A percentile compares a stretch with the other conserved stretches of the same genome.
These are phyloP conservation scores for Alnus rubra DNA, from an alignment of 306 rosid genomes.

Conservation along the genomic window DNA sequence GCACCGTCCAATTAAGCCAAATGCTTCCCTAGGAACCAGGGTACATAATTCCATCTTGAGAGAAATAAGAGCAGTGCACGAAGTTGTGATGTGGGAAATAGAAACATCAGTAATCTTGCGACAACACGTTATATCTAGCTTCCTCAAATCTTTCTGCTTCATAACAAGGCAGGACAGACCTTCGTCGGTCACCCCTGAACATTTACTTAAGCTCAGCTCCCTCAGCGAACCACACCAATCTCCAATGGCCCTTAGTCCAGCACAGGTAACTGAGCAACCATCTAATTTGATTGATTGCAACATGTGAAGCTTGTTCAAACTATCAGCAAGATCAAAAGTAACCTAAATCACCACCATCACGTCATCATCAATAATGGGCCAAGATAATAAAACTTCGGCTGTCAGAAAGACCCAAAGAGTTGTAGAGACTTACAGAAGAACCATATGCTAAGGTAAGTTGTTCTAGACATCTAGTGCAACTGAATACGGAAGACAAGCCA, in stretches of 20 bases:
- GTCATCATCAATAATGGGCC: conserved; percentile 16
- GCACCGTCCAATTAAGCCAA: conserved; percentile 71
- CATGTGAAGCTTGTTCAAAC: conserved; percentile 61
- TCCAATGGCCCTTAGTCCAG: conserved; percentile 82
- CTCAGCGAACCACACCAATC: conserved; percentile 59
- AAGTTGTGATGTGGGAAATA: conserved; percentile 61
- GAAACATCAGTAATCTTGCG: conserved; percentile 73
- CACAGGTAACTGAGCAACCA: conserved; percentile 60
- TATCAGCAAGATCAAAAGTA: conserved; percentile 63
- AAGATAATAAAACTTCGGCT: conserved; percentile 13
- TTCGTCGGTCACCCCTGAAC: conserved; percentile 78
- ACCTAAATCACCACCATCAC: conserved; percentile 55
- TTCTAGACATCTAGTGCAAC: conserved; percentile 48
- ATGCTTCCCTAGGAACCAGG: conserved; percentile 71
- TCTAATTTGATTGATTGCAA: conserved; percentile 81
- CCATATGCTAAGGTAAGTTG: conserved; percentile 71
- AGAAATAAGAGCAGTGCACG: conserved; percentile 68
- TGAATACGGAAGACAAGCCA: conserved; percentile 67
- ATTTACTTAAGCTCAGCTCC: conserved; percentile 88
- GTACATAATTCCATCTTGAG: conserved; percentile 91
- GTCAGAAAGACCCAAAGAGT: conserved; percentile 1
- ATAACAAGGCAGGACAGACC: conserved; percentile 68
- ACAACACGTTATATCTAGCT: conserved; percentile 95
- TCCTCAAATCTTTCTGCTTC: conserved; percentile 75
- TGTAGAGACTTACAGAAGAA: conserved; percentile 64